Evolutionary conservation across 331 rosid species (phyloP).

Genomic region (Saraca asoca): DNA sequence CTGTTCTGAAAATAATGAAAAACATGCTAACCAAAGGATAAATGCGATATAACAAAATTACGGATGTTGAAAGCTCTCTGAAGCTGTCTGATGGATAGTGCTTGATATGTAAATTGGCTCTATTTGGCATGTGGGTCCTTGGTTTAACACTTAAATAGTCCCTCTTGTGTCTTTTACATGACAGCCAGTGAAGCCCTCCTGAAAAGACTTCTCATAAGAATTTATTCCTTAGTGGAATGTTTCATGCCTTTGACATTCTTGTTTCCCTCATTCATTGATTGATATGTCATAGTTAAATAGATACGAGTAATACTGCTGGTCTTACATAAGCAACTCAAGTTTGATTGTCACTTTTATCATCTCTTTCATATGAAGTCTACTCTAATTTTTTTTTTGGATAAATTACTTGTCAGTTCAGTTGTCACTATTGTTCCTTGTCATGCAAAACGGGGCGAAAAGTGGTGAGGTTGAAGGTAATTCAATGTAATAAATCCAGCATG

Average conservation of each 20-base stretch:
- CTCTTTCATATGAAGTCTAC: background rate
- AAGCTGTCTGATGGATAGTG: background rate
- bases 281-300: background rate
- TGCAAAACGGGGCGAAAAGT: constrained; percentile 18
- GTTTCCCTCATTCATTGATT: background rate
- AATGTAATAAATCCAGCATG: no score
- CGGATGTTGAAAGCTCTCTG: background rate
- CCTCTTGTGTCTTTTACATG: background rate
- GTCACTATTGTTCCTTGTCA: background rate
- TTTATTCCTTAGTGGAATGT: background rate
- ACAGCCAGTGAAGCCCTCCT: background rate
- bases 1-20: no score
- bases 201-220: background rate
- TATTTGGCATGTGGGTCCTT: background rate
- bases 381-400: background rate
- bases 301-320: background rate
- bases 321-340: background rate
- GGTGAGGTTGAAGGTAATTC: constrained; percentile 13
- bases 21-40: background rate
- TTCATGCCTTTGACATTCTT: background rate
- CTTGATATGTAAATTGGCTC: background rate
- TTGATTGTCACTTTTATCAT: background rate
- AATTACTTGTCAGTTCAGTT: no score
- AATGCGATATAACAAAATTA: background rate
- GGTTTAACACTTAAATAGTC: background rate